Evolutionary conservation across 306 rosid genomes (phyloP), one percentile per base, ranked within the genome.

Genomic region (Castanopsis chinensis): DNA sequence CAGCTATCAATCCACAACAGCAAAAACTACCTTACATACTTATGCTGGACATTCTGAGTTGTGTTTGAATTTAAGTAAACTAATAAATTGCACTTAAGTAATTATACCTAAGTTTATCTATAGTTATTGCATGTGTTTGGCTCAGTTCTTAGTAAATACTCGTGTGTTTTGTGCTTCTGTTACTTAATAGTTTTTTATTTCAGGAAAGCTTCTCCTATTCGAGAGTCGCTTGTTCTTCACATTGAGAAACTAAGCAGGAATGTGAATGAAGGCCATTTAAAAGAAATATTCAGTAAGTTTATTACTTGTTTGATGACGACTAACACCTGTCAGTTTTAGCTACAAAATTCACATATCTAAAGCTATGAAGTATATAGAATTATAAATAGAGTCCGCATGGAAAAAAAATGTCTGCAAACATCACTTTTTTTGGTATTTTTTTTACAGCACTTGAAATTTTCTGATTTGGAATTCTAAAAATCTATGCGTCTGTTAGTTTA

Each of bases 251-350:
- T 96, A 77, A 91, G 97, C 76, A 90, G 99, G 88, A 96, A 96
- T 86, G 99, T 96, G 83, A 81, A 96, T 61, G 99, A 96, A 82
- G 97, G 97, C 85, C 98, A 96, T 88, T 85, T 96, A 78, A 87
- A 77, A 83, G 99, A 96, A 85, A 96, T 96, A 41, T 96, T 96
- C 77, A 75, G 99, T 96, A 91, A 68, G 99, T 74, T 68, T 77
- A 73, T 49, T 58, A 83, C 37, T 69, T 78, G 2, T 45, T 19
- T 73, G 35, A 71, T 65, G 76, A 61, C 63, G 13, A 76, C 65
- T 51, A 78, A 32, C 32, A 52, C 79, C 15, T 78, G n/a, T 55
- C 51, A 60, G 45, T 2, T 14, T 52, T 57, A 71, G 23, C 23
- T 32, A 27, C 71, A 15, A 63, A 25, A 28, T 63, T 13, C 17